These are phyloP conservation scores for Tanacetum coccineum DNA, from an alignment of 129 eudicot species.

Conservation along the genomic window DNA sequence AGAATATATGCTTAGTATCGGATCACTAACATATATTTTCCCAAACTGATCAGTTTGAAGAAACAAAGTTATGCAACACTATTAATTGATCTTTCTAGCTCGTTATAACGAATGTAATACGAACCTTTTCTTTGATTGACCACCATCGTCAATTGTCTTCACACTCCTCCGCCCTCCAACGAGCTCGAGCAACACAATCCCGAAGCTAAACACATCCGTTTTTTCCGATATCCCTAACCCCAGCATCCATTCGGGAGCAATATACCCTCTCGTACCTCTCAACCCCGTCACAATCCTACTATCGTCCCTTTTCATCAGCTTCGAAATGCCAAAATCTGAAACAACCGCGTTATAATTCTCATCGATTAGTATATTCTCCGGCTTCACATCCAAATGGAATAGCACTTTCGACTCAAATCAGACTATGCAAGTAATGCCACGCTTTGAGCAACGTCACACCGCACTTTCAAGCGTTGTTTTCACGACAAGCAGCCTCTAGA, in stretches of 20 bases:
- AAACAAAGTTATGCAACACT: no score
- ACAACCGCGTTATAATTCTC: conserved; percentile 46
- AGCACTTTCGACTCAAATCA: conserved; percentile 63
- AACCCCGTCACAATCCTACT: conserved; percentile 47
- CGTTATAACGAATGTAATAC: not conserved
- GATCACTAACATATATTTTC: no score
- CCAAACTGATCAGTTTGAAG: no score
- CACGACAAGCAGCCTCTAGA: conserved; percentile 57
- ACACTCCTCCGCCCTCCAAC: conserved; percentile 58
- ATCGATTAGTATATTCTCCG: conserved; percentile 64
- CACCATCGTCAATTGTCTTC: not conserved
- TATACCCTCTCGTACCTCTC: conserved; percentile 77
- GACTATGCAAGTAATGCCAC: conserved; percentile 76
- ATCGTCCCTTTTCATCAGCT: conserved; percentile 59
- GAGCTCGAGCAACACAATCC: conserved; percentile 75
- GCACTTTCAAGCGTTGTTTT: conserved; percentile 44
- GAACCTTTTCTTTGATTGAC: not conserved
- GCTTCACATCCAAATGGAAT: conserved; percentile 81
- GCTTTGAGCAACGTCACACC: conserved; percentile 76
- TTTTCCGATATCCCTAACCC: conserved; percentile 69
- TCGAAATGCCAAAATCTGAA: conserved; percentile 78
- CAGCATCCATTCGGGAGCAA: conserved; percentile 85
- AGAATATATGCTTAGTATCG: no score
- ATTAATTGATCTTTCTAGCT: no score
- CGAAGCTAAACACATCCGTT: conserved; percentile 70